Evolutionary conservation across 768 basidiomycete genomes (phyloP), one percentile per base, ranked within the genome.

Genomic region (Mycena latifolia): DNA sequence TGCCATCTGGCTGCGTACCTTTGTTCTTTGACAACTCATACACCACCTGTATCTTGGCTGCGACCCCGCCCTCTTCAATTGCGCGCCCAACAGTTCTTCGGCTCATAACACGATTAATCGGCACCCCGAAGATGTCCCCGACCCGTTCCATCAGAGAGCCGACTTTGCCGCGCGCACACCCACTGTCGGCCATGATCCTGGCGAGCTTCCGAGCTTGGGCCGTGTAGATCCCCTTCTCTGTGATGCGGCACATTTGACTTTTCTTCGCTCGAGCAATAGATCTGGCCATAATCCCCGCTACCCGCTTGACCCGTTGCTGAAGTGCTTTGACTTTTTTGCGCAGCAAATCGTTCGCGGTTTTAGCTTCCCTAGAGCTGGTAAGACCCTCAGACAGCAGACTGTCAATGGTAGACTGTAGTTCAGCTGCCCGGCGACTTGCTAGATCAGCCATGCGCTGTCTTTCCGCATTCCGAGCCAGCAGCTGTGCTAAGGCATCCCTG

Each of bases 171-270:
- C 60, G 53, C 3, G 71, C 68, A 24, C 65, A 67, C n/a, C 73
- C 71, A 33, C 47, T 39, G 12, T 58, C 39, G 10, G 69, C 68
- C 37, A 75, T 50, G 7, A 55, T 39, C 1, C 70, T 33, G 5
- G 72, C 71, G 5, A 75, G 58, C 4, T 31, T 62, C 37, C 71
- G 39, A 28, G 69, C 71, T 22, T 71, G 37, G 4, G n/a, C 29
- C 5, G 71, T 70, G 48, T 75, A 75, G 9, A 47, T 39, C 5
- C 71, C 66, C 28, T 54, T 45, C 14, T 57, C 29, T 11, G 50
- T 61, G 20, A 69, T 33, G 0, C 57, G 57, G 5, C 56, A 57
- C 6, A n/a, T 11, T 57, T 65, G 15, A 43, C 71, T 20, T n/a
- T n/a, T n/a, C 2, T 53, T 73, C 15, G 55, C 55, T 1, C 37